A percentile compares a stretch with the other conserved stretches of the same genome.
phyloP scores from a whole-genome alignment of 176 grass and related monocot species.

The Phoenix roebelenii region DNA sequence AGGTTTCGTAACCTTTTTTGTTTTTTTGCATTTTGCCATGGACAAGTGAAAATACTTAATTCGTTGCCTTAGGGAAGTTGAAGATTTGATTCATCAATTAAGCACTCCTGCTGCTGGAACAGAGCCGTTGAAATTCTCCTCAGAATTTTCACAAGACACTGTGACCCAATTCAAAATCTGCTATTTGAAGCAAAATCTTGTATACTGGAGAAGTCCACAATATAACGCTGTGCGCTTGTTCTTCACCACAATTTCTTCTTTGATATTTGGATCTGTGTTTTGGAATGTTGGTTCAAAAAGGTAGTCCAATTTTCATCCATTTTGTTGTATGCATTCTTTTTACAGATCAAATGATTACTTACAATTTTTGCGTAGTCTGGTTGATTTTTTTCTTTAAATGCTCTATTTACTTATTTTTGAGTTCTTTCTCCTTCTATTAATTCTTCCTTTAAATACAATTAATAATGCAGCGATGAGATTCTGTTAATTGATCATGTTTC shows the following conservation, averaged over 20 bases:
- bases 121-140: conserved; percentile 41
- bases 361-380: too few relatives aligned
- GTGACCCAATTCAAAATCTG: conserved; percentile 49
- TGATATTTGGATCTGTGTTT: conserved; percentile 65
- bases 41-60: neutral
- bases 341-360: too few relatives aligned
- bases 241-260: conserved; percentile 40
- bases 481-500: too few relatives aligned
- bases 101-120: conserved; percentile 35
- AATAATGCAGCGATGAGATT: too few relatives aligned
- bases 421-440: too few relatives aligned
- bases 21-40: too few relatives aligned
- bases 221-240: conserved; percentile 57
- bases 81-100: conserved; percentile 36
- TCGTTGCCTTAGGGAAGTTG: conserved; percentile 30
- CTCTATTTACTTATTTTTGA: too few relatives aligned
- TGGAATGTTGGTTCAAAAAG: conserved; percentile 52
- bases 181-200: conserved; percentile 46
- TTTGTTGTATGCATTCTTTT: neutral
- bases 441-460: too few relatives aligned
- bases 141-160: conserved; percentile 41
- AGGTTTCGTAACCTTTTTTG: neutral
- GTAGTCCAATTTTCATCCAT: conserved; percentile 15
- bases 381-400: too few relatives aligned
- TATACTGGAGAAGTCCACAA: conserved; percentile 74